phyloP scores from a whole-genome alignment of 2,329 filamentous ascomycete genomes.

The Colletotrichum graminicola region DNA sequence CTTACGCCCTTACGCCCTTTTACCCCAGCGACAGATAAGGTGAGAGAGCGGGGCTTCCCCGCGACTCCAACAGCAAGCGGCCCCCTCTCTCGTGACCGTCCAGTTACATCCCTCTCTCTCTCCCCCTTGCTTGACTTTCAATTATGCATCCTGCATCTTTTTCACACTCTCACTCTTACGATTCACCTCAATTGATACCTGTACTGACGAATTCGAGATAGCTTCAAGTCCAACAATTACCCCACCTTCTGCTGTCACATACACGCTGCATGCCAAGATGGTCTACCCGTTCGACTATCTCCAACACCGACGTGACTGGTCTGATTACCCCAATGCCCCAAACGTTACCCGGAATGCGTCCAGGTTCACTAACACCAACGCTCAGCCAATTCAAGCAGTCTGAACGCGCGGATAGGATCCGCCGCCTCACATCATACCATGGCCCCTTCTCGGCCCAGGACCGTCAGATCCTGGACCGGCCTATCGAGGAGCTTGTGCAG shows the following conservation, averaged over 20 bases:
- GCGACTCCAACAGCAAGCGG: constrained; percentile 20
- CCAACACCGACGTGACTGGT: constrained; percentile 80
- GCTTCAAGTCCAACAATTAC: background rate
- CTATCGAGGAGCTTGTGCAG: constrained; percentile 82
- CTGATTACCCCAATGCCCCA: constrained; percentile 48
- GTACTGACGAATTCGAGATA: background rate
- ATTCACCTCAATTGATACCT: background rate
- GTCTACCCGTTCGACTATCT: constrained; percentile 67
- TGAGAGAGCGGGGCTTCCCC: constrained; percentile 38
- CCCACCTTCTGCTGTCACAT: background rate
- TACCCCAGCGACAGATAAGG: constrained; percentile 38
- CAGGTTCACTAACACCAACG: constrained; percentile 47
- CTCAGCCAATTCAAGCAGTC: constrained; percentile 82
- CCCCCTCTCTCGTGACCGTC: constrained; percentile 26
- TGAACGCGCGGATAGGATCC: constrained; percentile 78
- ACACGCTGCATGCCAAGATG: constrained; percentile 29
- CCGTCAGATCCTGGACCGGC: constrained; percentile 74
- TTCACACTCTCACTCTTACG: background rate
- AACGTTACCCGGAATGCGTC: background rate
- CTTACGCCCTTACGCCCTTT: constrained; percentile 26
- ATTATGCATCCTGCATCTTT: constrained; percentile 7
- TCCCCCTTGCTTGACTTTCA: constrained; percentile 9
- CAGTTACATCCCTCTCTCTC: constrained; percentile 21
- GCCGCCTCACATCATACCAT: constrained; percentile 74
- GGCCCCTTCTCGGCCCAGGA: constrained; percentile 74